These are phyloP conservation scores for Quercus engelmannii DNA, from an alignment of 306 rosid species.

Conservation along the genomic window DNA sequence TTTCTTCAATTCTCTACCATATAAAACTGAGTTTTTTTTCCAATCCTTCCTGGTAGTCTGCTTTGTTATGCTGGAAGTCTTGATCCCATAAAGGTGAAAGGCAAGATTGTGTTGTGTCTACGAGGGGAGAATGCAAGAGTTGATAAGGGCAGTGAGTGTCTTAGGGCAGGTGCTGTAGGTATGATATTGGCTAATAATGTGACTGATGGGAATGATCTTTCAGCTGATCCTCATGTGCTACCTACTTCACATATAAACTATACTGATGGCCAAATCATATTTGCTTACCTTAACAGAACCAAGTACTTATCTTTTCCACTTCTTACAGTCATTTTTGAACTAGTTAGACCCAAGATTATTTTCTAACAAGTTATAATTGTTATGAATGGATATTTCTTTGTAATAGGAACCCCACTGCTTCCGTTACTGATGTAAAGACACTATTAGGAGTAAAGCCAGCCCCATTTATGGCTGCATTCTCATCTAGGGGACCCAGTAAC, in stretches of 20 bases:
- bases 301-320: conserved; percentile 29
- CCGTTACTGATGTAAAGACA: conserved; percentile 38
- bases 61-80: conserved; percentile 35
- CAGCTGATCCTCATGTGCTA: conserved; percentile 44
- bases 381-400: neutral
- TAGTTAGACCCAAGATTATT: neutral
- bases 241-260: conserved; percentile 47
- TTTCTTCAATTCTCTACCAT: neutral
- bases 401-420: conserved; percentile 50
- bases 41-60: conserved; percentile 19
- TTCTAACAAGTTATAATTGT: neutral
- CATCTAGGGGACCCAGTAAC: conserved; percentile 66
- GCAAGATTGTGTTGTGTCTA: conserved; percentile 59
- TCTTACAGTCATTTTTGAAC: neutral
- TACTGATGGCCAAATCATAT: conserved; percentile 32
- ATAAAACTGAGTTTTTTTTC: too few species aligned
- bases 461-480: conserved; percentile 59
- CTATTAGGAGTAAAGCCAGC: conserved; percentile 34
- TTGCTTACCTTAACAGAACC: conserved; percentile 39
- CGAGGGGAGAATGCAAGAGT: conserved; percentile 24
- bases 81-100: conserved; percentile 50
- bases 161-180: conserved; percentile 52
- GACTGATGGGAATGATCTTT: neutral
- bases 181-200: conserved; percentile 52
- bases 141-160: conserved; percentile 33